Evolutionary conservation across 352 stramenopile genomes (phyloP), one percentile per base, ranked within the genome.

Genomic region (Phytophthora idaei): DNA sequence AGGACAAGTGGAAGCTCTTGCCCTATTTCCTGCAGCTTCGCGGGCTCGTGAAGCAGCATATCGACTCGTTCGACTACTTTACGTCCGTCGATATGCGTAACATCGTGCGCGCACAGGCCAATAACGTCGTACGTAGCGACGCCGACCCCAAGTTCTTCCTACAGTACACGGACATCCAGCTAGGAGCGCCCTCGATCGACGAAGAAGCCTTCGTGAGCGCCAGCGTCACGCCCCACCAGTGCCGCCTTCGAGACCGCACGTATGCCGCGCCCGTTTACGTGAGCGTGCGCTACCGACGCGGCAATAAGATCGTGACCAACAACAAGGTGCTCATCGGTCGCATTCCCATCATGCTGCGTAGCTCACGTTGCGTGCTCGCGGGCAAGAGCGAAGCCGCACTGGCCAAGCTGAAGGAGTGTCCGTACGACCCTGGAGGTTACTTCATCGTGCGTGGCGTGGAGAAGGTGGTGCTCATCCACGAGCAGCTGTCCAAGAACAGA

Each of bases 31-130:
- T 99, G 52, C 89, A 97, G 65, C 77, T 95, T 36, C 90, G 91
- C 34, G 92, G 92, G 0, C 81, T 98, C 54, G 91, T 98, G 31
- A 97, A 97, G 76, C 98, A 99, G 77, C 98, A 99, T 80, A 99
- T 99, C 76, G 97, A 99, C 85, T 99, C 97, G 55, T 99, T 99
- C 81, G 89, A 99, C 90, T 98, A 99, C 87, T 99, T 99, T 70
- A 97, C 99, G 17, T 95, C 94, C 67, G 90, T 98, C 1, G 97
- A 99, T 76, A 98, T 99, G 75, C 98, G 98, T 66, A 98, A 99
- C 79, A 99, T 99, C 62, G 97, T 99, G 67, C 89, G 90, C 64
- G 93, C 95, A 41, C 93, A 97, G 78, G 86, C 85, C 48, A 98
- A 98, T 72, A 87, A 92, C 67, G 90, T 93, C 61, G 89, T 98